Base-by-base conservation (phyloP, 2,329 filamentous ascomycete genomes). In the Xylaria multiplex region DNA sequence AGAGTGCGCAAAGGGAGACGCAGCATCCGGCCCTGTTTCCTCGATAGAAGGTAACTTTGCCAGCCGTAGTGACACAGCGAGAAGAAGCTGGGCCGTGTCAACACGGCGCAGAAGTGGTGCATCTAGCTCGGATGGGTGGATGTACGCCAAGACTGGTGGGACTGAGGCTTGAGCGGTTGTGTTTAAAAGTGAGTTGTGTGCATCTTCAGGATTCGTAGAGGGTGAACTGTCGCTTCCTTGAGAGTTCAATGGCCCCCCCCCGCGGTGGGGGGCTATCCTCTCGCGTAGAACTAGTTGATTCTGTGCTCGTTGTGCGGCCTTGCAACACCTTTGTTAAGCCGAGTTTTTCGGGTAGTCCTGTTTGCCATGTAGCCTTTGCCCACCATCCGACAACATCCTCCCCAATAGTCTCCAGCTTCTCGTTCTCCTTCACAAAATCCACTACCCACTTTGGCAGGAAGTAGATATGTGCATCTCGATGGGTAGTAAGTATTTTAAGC, bases 361-460 rank as follows among this genome's bases (percentile, higher is more conserved):
- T 83, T 78, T 98, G 94, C 96, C 96, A 99, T 61, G 90, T 89
- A 0, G 95, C 89, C 78, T 98, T 98, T 40, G 94, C 93, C 93
- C 94, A 97, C 91, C 93, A 97, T 6, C 94, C 93, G 16, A 98
- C 83, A 6, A 97, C 88, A 74, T 98, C 95, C 77, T 98, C 95
- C 37, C 91, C 92, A 54, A 99, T 89, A 62, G 90, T 96, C 73
- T 97, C 92, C 69, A 99, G 88, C 11, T 86, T 89, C 35, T 94
- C 90, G 73, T 97, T 96, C 68, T 86, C 83, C 64, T 88, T 86
- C 48, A 96, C 88, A 77, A 97, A 91, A 60, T 96, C 90, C 74
- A 97, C 87, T 8, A 97, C 86, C 95, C 96, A 98, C 71, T 88
- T 89, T 0, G 96, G 96, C 71, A 99, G 92, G 69, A 99, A 88